Conservation (phyloP, 805 yeast genomes). For the Saccharomycopsis vini region DNA sequence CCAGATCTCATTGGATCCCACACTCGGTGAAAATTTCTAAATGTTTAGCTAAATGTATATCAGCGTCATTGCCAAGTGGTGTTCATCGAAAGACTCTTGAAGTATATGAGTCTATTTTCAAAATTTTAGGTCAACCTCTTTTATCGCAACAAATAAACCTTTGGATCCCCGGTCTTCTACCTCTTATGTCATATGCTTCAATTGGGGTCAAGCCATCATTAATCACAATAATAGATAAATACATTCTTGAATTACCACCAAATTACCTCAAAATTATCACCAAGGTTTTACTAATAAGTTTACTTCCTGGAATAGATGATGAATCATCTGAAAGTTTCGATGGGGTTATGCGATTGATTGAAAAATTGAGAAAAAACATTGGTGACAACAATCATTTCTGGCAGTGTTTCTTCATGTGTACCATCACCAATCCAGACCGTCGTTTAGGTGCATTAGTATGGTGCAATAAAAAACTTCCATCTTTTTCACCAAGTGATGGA, state of each 20-base stretch:
- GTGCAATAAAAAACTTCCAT: slow-evolving; percentile 59
- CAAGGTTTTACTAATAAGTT: slow-evolving; percentile 62
- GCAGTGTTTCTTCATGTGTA: slow-evolving; percentile 68
- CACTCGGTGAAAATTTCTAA: slow-evolving; percentile 53
- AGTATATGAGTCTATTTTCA: slow-evolving; percentile 64
- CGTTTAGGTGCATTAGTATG: slow-evolving; percentile 79
- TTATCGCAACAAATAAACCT: slow-evolving; percentile 48
- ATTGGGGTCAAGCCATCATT: slow-evolving; percentile 79
- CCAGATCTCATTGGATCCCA: slow-evolving; percentile 53
- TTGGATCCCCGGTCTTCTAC: slow-evolving; percentile 93
- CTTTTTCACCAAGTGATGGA: slow-evolving; percentile 31
- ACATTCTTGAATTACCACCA: slow-evolving; percentile 45
- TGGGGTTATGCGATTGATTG: slow-evolving; percentile 51
- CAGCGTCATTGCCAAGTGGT: slow-evolving; percentile 83
- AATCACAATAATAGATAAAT: slow-evolving; percentile 49
- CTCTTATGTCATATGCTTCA: slow-evolving; percentile 80
- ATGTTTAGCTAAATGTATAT: slow-evolving; percentile 67
- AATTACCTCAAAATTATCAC: slow-evolving; percentile 43
- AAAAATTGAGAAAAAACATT: slow-evolving; percentile 45
- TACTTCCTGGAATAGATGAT: slow-evolving; percentile 86
- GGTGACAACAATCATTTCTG: slow-evolving; percentile 72
- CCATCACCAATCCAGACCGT: slow-evolving; percentile 72
- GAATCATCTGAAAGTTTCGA: slow-evolving; percentile 78
- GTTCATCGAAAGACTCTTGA: slow-evolving; percentile 86
- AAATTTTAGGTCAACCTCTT: slow-evolving; percentile 45